These are phyloP conservation scores for Rhodofomes roseus DNA, from an alignment of 1,284 basidiomycete species.

Conservation along the genomic window DNA sequence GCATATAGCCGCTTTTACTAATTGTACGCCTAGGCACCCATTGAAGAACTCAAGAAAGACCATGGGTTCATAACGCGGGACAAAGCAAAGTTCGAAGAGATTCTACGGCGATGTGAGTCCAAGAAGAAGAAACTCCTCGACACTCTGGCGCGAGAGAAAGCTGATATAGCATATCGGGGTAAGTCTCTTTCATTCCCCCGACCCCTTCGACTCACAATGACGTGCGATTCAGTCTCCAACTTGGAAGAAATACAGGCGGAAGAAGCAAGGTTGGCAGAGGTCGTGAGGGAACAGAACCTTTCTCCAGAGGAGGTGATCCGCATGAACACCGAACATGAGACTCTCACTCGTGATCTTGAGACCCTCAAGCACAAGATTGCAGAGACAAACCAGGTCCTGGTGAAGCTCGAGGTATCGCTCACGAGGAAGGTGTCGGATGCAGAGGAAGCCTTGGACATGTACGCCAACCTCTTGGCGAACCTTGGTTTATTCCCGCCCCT, in stretches of 20 bases:
- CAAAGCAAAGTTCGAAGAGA: constrained; percentile 66
- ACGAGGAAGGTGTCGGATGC: constrained; percentile 74
- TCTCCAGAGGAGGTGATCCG: constrained; percentile 80
- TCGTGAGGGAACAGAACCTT: constrained; percentile 81
- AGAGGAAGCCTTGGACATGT: constrained; percentile 75
- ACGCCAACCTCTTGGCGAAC: constrained; percentile 67
- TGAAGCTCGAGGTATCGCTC: constrained; percentile 75
- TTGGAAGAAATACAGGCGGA: constrained; percentile 62
- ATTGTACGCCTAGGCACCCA: constrained; percentile 50
- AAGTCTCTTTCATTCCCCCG: constrained; percentile 9
- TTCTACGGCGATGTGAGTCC: constrained; percentile 58
- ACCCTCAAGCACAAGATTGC: constrained; percentile 72
- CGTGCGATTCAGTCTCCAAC: constrained; percentile 40
- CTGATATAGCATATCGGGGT: constrained; percentile 55
- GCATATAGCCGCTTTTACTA: background rate
- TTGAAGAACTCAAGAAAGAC: constrained; percentile 55
- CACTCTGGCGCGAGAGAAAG: constrained; percentile 58
- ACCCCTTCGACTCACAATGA: background rate
- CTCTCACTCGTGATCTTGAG: constrained; percentile 63
- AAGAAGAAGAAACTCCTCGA: constrained; percentile 61
- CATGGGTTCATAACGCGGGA: constrained; percentile 58
- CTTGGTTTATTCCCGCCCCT: constrained; percentile 72
- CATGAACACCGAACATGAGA: constrained; percentile 85
- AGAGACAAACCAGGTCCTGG: constrained; percentile 65
- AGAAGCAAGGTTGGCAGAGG: constrained; percentile 54